Conservation (phyloP, 2,329 filamentous ascomycete genomes). For the Ilyonectria destructans region DNA sequence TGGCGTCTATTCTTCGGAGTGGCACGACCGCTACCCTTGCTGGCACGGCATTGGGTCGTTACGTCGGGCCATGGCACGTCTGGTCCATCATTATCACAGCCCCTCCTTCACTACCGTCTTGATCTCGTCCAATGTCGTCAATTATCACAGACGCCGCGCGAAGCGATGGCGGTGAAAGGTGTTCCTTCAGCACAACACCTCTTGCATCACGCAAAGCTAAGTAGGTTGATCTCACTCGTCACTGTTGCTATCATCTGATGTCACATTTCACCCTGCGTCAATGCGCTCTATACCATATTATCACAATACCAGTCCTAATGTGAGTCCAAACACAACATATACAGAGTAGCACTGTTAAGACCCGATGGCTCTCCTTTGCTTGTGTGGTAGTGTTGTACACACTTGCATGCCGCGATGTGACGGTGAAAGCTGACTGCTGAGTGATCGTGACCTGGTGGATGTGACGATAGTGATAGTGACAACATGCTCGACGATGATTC, state of each 20-base stretch:
- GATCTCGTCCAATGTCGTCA: constrained; percentile 2
- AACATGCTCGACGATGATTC: constrained; percentile 8
- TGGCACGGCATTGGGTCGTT: constrained; percentile 25
- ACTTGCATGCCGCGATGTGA: constrained; percentile 2
- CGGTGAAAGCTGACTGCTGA: background rate
- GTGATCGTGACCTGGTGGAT: constrained; percentile 3
- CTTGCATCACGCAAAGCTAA: constrained; percentile 12
- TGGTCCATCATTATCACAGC: constrained; percentile 19
- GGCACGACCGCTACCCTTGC: constrained; percentile 28
- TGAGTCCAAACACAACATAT: background rate
- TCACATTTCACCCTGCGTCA: constrained; percentile 3
- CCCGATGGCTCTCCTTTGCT: background rate
- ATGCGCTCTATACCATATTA: background rate
- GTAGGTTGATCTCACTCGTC: constrained; percentile 14
- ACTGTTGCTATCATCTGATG: background rate
- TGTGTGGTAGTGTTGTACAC: background rate
- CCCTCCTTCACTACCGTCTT: constrained; percentile 13
- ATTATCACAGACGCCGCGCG: constrained; percentile 18
- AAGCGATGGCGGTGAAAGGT: constrained; percentile 14
- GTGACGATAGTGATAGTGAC: constrained; percentile 5
- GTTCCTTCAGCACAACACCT: constrained; percentile 5
- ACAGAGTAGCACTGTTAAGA: background rate
- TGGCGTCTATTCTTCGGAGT: constrained; percentile 29
- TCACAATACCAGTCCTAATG: background rate
- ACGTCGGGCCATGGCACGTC: constrained; percentile 13